phyloP scores from a whole-genome alignment of 2,329 filamentous ascomycete genomes.

The Domatiomyces globalis region DNA sequence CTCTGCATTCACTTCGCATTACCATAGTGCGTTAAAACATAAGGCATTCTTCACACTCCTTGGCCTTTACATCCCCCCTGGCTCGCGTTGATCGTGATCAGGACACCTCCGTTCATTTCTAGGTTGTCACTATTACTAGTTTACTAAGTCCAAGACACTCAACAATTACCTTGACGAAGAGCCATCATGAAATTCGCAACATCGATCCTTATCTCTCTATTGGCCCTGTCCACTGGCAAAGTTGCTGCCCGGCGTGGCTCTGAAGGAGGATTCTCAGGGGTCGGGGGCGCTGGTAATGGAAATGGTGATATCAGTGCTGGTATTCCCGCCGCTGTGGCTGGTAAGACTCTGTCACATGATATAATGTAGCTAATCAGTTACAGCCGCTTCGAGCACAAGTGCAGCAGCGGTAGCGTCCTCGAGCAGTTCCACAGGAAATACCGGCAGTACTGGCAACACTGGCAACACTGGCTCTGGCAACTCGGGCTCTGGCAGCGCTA shows the following conservation, averaged over 20 bases:
- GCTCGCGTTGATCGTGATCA: slow-evolving; percentile 1
- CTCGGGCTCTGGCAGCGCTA: slow-evolving; percentile 2
- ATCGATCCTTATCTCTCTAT: slow-evolving; percentile 5
- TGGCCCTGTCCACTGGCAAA: slow-evolving; percentile 4
- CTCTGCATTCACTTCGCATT: slow-evolving; percentile 17
- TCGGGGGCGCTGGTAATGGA: not conserved
- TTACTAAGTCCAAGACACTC: not conserved
- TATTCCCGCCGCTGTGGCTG: slow-evolving; percentile 1
- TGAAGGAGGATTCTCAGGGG: not conserved
- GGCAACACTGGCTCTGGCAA: slow-evolving; percentile 4
- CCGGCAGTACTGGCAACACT: slow-evolving; percentile 5
- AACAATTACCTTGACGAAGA: not conserved
- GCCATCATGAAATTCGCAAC: not conserved
- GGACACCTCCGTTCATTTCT: not conserved
- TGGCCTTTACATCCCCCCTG: slow-evolving; percentile 4
- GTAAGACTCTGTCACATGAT: not conserved
- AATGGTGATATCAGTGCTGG: not conserved
- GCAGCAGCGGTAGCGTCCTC: not conserved
- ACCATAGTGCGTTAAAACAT: not conserved
- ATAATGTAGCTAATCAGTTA: not conserved
- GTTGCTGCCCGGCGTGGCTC: slow-evolving; percentile 4
- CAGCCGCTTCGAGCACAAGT: not conserved
- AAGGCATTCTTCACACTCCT: slow-evolving; percentile 2
- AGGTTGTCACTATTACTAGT: not conserved
- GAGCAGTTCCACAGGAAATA: slow-evolving; percentile 1